Percentiles rank a stretch among this genome's conserved stretches.
Conservation (phyloP, 2,329 filamentous ascomycete species). For the Cladobotryum protrusum region DNA sequence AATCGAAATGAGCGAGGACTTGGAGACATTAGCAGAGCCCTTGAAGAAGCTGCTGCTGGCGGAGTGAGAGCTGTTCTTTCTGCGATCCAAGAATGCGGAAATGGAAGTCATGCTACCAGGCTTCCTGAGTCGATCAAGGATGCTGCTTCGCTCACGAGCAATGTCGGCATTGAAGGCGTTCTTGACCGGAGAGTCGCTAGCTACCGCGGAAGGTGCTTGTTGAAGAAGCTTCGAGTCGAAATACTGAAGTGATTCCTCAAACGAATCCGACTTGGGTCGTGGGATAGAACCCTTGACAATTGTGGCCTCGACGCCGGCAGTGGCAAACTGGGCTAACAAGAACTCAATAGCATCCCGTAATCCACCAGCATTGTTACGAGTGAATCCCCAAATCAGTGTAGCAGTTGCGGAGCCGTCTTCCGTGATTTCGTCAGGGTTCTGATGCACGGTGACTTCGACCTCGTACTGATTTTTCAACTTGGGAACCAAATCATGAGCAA, state of each 20-base stretch:
- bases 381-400: slow-evolving; percentile 73
- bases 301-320: slow-evolving; percentile 79
- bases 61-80: slow-evolving; percentile 88
- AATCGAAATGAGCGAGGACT: slow-evolving; percentile 91
- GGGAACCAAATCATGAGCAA: slow-evolving; percentile 69
- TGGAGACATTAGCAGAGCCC: slow-evolving; percentile 83
- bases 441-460: slow-evolving; percentile 73
- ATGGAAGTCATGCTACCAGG: slow-evolving; percentile 91
- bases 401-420: slow-evolving; percentile 53
- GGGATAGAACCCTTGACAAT: slow-evolving; percentile 92
- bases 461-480: slow-evolving; percentile 91
- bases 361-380: slow-evolving; percentile 92
- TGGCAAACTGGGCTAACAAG: slow-evolving; percentile 76
- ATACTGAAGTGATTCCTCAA: slow-evolving; percentile 93
- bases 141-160: slow-evolving; percentile 69
- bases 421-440: slow-evolving; percentile 52
- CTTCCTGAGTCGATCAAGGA: slow-evolving; percentile 91
- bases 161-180: slow-evolving; percentile 77
- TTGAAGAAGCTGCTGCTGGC: slow-evolving; percentile 84
- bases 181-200: slow-evolving; percentile 84
- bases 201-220: slow-evolving; percentile 73
- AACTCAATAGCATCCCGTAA: slow-evolving; percentile 96
- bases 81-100: slow-evolving; percentile 89
- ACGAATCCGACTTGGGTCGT: slow-evolving; percentile 97
- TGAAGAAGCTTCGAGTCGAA: slow-evolving; percentile 97